These are phyloP conservation scores for Stephanodiscus minutulus DNA, from an alignment of 108 stramenopile genomes.

Conservation along the genomic window DNA sequence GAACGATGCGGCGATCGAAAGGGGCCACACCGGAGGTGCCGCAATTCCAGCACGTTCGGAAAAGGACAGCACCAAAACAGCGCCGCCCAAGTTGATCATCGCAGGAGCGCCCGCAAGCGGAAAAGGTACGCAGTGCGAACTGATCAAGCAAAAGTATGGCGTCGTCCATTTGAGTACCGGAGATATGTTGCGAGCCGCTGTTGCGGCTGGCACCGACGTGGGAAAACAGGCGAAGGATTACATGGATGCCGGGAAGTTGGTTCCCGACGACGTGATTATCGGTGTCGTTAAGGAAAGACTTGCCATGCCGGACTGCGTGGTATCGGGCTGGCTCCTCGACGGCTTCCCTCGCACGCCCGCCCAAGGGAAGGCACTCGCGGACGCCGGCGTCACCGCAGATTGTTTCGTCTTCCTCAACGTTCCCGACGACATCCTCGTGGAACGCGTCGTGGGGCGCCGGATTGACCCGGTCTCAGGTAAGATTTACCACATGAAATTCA, in stretches of 20 bases:
- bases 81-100: neutral
- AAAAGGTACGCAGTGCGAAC: slow-evolving; percentile 85
- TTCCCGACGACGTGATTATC: slow-evolving; percentile 97
- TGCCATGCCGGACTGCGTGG: slow-evolving; percentile 75
- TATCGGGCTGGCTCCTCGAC: slow-evolving; percentile 95
- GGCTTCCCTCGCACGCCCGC: slow-evolving; percentile 96
- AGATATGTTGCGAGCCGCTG: slow-evolving; percentile 79
- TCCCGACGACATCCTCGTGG: slow-evolving; percentile 91
- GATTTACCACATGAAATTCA: slow-evolving; percentile 96
- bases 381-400: slow-evolving; percentile 85
- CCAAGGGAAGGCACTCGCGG: slow-evolving; percentile 89
- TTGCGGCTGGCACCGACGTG: slow-evolving; percentile 60
- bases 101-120: slow-evolving; percentile 78
- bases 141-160: slow-evolving; percentile 67
- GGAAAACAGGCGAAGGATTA: slow-evolving; percentile 81
- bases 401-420: slow-evolving; percentile 94
- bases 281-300: slow-evolving; percentile 88
- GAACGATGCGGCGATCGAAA: neutral
- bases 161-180: slow-evolving; percentile 80
- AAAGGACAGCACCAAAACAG: neutral
- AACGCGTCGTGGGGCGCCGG: slow-evolving; percentile 95
- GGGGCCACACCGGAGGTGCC: neutral
- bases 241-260: slow-evolving; percentile 94
- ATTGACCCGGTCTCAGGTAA: slow-evolving; percentile 95
- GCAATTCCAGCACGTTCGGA: neutral